Base-by-base conservation (phyloP, 2,329 filamentous ascomycete species). In the Beauveria varroae region DNA sequence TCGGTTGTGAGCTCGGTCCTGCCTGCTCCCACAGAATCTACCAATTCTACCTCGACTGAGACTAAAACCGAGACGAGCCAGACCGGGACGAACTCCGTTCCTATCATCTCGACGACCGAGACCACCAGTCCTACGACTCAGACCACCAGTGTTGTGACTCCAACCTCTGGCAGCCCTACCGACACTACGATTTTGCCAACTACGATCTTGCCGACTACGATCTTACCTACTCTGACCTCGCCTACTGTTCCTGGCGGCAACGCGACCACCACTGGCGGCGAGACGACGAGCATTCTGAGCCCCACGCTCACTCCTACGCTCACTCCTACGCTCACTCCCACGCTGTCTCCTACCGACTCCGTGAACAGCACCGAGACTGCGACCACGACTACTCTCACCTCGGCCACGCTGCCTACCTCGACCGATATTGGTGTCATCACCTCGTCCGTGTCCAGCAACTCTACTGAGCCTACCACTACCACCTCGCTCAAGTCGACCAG, bases 151-250 rank as follows among this genome's bases (percentile, higher is more conserved):
- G 26, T 54, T 16, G 14, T 60, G 24, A 34, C 51, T 28, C 41
- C 57, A n/a, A 66, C 63, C 20, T 57, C 63, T 8, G 63, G 37
- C 57, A 40, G 62, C 14, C 61, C 64, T 55, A 64, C 63, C 10
- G 64, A 65, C 43, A 57, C 63, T 26, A 50, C n/a, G 58, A 57
- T 14, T 37, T 44, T 37, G 55, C 60, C 16, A 37, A 61, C 28
- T 30, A 30, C 28, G 28, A 30, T 28, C 26, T 28, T 28, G 26
- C 26, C 26, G 2, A 57, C 63, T 26, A 50, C n/a, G 56, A 57
- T 14, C 41, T 44, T 37, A 53, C 60, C 16, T 47, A 61, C 54
- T 3, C 14, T 58, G 20, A 62, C 46, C 52, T 34, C 54, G 24
- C 40, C 61, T 26, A 47, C 51, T 30, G 24, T 41, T 34, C 55